Base-by-base conservation (phyloP, 108 stramenopile genomes). In the Discostella stelligeroides region DNA sequence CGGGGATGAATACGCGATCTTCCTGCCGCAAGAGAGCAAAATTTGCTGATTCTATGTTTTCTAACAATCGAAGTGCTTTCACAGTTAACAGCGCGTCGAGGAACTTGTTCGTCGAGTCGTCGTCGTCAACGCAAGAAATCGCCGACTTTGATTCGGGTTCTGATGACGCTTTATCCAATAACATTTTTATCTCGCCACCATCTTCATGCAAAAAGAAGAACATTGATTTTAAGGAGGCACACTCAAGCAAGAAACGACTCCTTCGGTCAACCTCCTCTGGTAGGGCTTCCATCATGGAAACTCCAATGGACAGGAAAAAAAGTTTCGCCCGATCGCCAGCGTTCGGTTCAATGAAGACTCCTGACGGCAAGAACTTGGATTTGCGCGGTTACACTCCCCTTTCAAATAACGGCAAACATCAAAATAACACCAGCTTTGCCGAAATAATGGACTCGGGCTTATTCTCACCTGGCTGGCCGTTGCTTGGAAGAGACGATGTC, bases 381-480 rank as follows among this genome's bases (percentile, higher is more conserved):
- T 49, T 71, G 54, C 41, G 51, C 9, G 78, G 78, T 13, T 79
- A 63, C 37, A 79, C 78, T 23, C 78, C 78, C 13, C 60, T 79
- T 5, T 68, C 78, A 9, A 55, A 60, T 28, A 69, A 58, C 55
- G 64, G 25, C 66, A 63, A 41, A 29, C 38, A 57, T 46, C 53
- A 14, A 13, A 55, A 47, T 25, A 38, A 25, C 30, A 43, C 56
- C 23, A 55, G 48, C 37, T 68, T 79, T 50, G 63, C 43, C 4
- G 68, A 65, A 21, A 64, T 77, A 20, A 14, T 77, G 38, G 76
- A 49, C 10, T 38, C 59, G 27, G 76, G 63, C 41, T 50, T 70
- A 3, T 66, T 75, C 51, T 75, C 66, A 27, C 75, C 75, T 0
- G 58, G 47, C 34, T 63, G 75, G 47, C 66, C 60, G 15, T 27